Conservation (phyloP, 768 basidiomycete species). For the Wakefieldia striispora region DNA sequence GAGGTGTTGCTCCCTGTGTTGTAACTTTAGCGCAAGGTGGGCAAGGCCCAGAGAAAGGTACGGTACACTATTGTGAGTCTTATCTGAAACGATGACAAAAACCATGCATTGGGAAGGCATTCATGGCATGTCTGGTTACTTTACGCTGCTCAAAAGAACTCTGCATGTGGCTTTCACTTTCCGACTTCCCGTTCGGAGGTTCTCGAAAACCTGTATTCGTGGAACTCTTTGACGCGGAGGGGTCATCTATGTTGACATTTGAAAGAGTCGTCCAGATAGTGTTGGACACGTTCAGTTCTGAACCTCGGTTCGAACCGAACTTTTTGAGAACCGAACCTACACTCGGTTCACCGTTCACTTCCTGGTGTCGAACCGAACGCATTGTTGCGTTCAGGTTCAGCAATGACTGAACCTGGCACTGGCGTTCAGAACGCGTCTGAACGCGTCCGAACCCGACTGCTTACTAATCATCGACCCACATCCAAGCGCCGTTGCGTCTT, state of each 20-base stretch:
- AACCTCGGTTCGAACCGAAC: too few species aligned
- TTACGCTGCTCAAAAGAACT: constrained; percentile 63
- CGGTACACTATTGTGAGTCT: neutral
- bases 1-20: constrained; percentile 68
- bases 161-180: constrained; percentile 65
- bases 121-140: constrained; percentile 44
- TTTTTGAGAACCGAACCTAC: too few species aligned
- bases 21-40: constrained; percentile 48
- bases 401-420: too few species aligned
- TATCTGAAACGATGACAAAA: neutral
- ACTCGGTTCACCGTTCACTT: too few species aligned
- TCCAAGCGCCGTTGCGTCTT: too few species aligned
- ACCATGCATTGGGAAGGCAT: constrained; percentile 19
- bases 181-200: constrained; percentile 62
- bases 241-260: constrained; percentile 5
- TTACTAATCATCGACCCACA: too few species aligned
- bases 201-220: constrained; percentile 71
- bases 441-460: too few species aligned
- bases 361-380: too few species aligned
- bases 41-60: constrained; percentile 39
- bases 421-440: too few species aligned
- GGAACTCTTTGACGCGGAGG: constrained; percentile 63
- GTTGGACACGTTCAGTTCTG: too few species aligned
- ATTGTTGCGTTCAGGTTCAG: too few species aligned
- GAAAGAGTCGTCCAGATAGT: neutral